These are phyloP conservation scores for Cryptococcus sp. DNA, from an alignment of 1,284 basidiomycete genomes.

Conservation along the genomic window DNA sequence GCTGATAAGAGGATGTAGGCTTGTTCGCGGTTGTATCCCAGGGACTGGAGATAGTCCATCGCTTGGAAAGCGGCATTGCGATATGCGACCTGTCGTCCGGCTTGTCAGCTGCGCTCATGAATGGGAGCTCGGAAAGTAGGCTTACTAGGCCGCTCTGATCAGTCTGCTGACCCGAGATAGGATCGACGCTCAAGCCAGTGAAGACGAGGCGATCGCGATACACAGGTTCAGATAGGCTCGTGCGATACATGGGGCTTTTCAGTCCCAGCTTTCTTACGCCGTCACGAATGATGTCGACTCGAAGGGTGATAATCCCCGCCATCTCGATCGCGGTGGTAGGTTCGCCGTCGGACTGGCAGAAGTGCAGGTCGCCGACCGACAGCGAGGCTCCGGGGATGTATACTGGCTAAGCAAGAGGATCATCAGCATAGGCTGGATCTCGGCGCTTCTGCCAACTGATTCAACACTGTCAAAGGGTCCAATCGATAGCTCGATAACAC, in stretches of 20 bases:
- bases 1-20: constrained; percentile 72
- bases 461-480: neutral
- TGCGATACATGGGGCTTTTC: constrained; percentile 66
- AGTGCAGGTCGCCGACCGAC: constrained; percentile 77
- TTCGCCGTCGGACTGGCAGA: constrained; percentile 78
- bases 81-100: constrained; percentile 51
- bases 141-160: constrained; percentile 22
- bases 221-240: constrained; percentile 24
- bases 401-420: constrained; percentile 57
- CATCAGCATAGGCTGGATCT: neutral
- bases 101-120: neutral
- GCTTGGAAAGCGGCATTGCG: constrained; percentile 76
- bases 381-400: constrained; percentile 74
- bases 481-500: neutral
- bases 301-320: constrained; percentile 75
- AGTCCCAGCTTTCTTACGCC: constrained; percentile 73
- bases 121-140: neutral
- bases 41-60: constrained; percentile 65
- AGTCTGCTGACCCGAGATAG: constrained; percentile 23
- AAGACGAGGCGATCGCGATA: constrained; percentile 34
- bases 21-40: constrained; percentile 60
- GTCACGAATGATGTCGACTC: constrained; percentile 70
- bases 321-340: constrained; percentile 45
- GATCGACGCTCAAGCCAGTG: constrained; percentile 24
- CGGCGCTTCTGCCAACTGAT: neutral